A percentile compares a stretch with the other conserved stretches of the same genome.
Evolutionary conservation across 495 filamentous ascomycete genomes (phyloP).

Genomic region (Aspergillus panamensis): DNA sequence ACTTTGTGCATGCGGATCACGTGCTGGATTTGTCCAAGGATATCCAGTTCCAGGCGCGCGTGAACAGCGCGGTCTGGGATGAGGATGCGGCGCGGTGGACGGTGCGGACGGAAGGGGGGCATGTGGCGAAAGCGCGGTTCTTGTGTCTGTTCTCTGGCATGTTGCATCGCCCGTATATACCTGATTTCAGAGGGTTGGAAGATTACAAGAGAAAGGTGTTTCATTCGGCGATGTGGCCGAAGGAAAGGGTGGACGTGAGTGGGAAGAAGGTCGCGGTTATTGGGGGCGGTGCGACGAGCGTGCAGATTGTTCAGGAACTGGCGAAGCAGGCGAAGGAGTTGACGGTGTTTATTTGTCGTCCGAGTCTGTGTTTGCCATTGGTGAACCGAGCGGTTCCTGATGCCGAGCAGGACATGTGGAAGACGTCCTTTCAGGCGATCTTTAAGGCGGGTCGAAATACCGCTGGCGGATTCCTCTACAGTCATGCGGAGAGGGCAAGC

Average conservation of each 20-base stretch:
- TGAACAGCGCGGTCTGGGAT: slow-evolving; percentile 32
- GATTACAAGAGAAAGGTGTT: slow-evolving; percentile 16
- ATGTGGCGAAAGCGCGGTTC: not conserved
- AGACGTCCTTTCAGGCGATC: slow-evolving; percentile 40
- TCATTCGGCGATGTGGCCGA: slow-evolving; percentile 23
- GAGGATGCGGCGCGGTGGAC: slow-evolving; percentile 37
- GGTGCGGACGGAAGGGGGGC: slow-evolving; percentile 21
- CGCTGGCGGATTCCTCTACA: slow-evolving; percentile 44
- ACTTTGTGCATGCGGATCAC: slow-evolving; percentile 55
- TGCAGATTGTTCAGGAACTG: slow-evolving; percentile 29
- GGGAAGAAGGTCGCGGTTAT: slow-evolving; percentile 27
- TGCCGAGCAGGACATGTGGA: slow-evolving; percentile 44
- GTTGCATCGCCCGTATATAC: slow-evolving; percentile 10
- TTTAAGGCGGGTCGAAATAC: slow-evolving; percentile 33
- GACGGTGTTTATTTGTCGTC: slow-evolving; percentile 48
- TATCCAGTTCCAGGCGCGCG: slow-evolving; percentile 47
- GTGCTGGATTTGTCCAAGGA: slow-evolving; percentile 52
- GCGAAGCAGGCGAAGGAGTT: slow-evolving; percentile 33
- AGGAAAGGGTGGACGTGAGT: slow-evolving; percentile 16
- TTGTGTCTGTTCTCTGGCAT: not conserved
- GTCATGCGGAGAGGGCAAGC: slow-evolving; percentile 32
- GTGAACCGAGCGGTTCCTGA: slow-evolving; percentile 34
- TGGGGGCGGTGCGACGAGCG: slow-evolving; percentile 26
- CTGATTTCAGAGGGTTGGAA: slow-evolving; percentile 20
- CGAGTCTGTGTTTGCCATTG: slow-evolving; percentile 45